Evolutionary conservation across 2,329 filamentous ascomycete genomes (phyloP).

Genomic region (Fusarium cyanostomum): DNA sequence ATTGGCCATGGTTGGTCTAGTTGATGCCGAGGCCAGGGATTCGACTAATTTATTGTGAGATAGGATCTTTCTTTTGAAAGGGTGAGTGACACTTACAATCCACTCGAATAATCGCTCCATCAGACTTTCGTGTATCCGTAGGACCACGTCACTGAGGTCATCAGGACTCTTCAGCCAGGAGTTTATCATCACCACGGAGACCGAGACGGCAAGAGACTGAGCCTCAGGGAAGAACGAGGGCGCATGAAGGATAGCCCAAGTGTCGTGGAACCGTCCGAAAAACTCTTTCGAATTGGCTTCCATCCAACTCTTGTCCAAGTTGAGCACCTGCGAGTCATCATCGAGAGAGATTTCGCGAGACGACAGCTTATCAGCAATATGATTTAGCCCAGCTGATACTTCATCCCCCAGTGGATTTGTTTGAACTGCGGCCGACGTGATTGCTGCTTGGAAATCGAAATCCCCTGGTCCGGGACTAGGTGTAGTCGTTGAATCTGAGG

Average conservation of each 20-base stretch:
- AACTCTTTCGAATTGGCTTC: slow-evolving; percentile 44
- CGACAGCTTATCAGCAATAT: slow-evolving; percentile 12
- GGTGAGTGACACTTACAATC: slow-evolving; percentile 36
- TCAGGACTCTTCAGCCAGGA: slow-evolving; percentile 49
- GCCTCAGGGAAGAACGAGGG: slow-evolving; percentile 47
- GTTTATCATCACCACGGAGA: slow-evolving; percentile 51
- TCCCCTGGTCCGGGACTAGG: background rate
- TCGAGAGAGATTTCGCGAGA: slow-evolving; percentile 19
- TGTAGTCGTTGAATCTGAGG: background rate
- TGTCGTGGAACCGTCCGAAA: slow-evolving; percentile 52
- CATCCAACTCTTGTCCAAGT: slow-evolving; percentile 30
- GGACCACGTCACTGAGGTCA: slow-evolving; percentile 39
- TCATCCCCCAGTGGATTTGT: slow-evolving; percentile 11
- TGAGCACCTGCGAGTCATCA: slow-evolving; percentile 2
- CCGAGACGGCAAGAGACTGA: slow-evolving; percentile 40
- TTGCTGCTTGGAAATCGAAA: background rate
- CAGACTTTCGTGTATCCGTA: slow-evolving; percentile 47
- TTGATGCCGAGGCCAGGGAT: slow-evolving; percentile 20
- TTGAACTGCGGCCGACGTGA: slow-evolving; percentile 3
- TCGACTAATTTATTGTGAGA: slow-evolving; percentile 21
- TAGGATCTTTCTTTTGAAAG: background rate
- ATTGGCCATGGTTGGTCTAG: slow-evolving; percentile 42
- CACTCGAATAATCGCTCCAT: slow-evolving; percentile 44
- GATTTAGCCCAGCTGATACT: slow-evolving; percentile 11
- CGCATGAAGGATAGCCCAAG: slow-evolving; percentile 53